These are phyloP conservation scores for Pseudozyma hubeiensis DNA, from an alignment of 1,284 basidiomycete species.

Conservation along the genomic window DNA sequence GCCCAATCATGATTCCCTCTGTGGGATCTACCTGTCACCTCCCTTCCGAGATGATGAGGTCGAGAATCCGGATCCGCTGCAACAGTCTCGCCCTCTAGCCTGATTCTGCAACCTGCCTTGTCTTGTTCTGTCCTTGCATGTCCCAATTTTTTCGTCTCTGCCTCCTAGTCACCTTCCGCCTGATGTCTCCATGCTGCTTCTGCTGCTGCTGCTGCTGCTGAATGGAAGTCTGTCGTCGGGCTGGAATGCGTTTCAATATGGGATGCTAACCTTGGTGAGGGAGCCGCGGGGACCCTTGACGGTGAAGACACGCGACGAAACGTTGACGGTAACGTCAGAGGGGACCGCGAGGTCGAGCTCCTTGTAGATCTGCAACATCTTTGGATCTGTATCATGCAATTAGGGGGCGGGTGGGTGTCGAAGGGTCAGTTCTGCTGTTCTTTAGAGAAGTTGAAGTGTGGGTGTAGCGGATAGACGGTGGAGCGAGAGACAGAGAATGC, in stretches of 20 bases:
- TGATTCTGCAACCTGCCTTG: too few relatives aligned
- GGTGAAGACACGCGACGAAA: conserved; percentile 64
- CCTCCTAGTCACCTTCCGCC: too few relatives aligned
- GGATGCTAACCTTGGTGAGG: conserved; percentile 66
- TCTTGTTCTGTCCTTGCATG: too few relatives aligned
- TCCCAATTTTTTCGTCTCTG: too few relatives aligned
- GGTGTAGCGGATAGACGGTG: neutral
- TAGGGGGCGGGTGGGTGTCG: conserved; percentile 1
- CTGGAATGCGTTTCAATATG: neutral
- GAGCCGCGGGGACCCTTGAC: conserved; percentile 68
- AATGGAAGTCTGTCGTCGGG: conserved; percentile 1
- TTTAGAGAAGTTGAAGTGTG: neutral
- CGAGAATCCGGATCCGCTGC: too few relatives aligned
- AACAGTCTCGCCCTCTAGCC: too few relatives aligned
- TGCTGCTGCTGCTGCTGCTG: conserved; percentile 15
- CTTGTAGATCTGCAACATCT: conserved; percentile 69
- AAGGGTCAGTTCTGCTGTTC: conserved; percentile 9
- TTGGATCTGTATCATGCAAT: conserved; percentile 26
- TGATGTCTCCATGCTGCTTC: neutral
- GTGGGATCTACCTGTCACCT: too few relatives aligned
- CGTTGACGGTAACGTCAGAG: conserved; percentile 56
- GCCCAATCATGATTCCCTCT: too few relatives aligned
- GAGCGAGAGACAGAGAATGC: neutral
- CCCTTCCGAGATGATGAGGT: too few relatives aligned
- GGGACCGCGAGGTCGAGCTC: conserved; percentile 68